phyloP scores from a whole-genome alignment of 306 rosid genomes.

The Rosa chinensis region DNA sequence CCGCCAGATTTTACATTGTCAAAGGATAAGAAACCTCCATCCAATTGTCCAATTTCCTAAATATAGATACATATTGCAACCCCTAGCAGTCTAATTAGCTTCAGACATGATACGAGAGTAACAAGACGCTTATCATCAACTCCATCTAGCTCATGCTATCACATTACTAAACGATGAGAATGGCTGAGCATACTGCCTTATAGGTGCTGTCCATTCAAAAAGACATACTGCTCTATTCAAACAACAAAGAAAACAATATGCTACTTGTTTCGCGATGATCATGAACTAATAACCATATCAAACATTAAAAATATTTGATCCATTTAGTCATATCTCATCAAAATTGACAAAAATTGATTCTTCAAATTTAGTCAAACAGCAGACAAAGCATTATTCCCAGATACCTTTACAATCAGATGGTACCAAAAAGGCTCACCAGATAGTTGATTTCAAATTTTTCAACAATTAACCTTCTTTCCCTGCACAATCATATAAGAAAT shows the following conservation, averaged over 20 bases:
- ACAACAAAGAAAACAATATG: background rate
- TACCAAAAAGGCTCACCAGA: background rate
- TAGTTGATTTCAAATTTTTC: background rate
- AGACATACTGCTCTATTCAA: background rate
- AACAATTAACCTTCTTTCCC: background rate
- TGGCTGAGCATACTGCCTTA: no score
- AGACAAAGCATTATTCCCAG: background rate
- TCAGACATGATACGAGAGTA: background rate
- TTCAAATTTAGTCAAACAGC: background rate
- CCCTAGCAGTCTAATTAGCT: background rate
- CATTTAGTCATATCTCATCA: background rate
- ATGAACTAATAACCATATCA: background rate
- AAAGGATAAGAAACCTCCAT: background rate
- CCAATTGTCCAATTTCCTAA: background rate
- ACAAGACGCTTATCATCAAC: background rate
- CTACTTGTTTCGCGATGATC: background rate
- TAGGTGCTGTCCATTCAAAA: background rate
- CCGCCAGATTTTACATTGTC: background rate
- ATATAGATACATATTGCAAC: background rate
- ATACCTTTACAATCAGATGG: background rate
- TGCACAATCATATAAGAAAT: background rate
- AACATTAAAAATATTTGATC: background rate
- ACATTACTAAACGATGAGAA: background rate
- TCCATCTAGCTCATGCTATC: background rate
- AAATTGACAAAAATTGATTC: background rate